Evolutionary conservation across 2,329 filamentous ascomycete species (phyloP).

Genomic region (Colletotrichum paranaense): DNA sequence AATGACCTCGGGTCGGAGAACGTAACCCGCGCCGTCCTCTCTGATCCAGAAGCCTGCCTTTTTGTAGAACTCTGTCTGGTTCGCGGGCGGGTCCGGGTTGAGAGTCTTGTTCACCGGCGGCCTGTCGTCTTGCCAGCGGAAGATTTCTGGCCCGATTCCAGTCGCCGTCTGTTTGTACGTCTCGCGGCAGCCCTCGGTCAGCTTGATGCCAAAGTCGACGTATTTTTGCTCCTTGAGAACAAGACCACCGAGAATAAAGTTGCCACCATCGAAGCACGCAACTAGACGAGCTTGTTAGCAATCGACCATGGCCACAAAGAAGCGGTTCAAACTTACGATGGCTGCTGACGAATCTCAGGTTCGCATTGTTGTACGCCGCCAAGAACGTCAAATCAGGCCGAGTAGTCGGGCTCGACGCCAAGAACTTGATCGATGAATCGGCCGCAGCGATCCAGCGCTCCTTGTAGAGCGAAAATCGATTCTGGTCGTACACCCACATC

Average conservation of each 20-base stretch:
- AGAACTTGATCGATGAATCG: conserved; percentile 78
- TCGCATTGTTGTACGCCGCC: conserved; percentile 63
- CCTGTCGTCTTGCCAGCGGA: conserved; percentile 67
- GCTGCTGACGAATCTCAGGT: conserved; percentile 56
- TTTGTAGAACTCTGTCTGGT: conserved; percentile 70
- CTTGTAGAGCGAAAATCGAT: conserved; percentile 71
- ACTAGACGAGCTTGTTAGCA: conserved; percentile 60
- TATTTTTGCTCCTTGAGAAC: conserved; percentile 75
- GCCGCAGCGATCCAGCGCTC: conserved; percentile 82
- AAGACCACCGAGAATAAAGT: conserved; percentile 84
- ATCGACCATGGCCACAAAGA: conserved; percentile 28
- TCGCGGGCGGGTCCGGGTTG: conserved; percentile 55
- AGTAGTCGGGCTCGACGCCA: conserved; percentile 75
- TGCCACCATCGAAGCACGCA: conserved; percentile 87
- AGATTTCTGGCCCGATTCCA: conserved; percentile 81
- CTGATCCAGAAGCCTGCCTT: conserved; percentile 77
- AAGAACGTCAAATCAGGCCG: conserved; percentile 76
- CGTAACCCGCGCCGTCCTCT: conserved; percentile 63
- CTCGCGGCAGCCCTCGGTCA: conserved; percentile 78
- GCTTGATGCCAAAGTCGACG: conserved; percentile 77
- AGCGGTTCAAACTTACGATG: conserved; percentile 56
- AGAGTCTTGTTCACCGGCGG: conserved; percentile 47
- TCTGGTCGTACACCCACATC: conserved; percentile 84
- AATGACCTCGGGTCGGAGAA: conserved; percentile 83
- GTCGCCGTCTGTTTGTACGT: conserved; percentile 78